phyloP scores from a whole-genome alignment of 2,329 filamentous ascomycete species.

The Curvularia lunata region DNA sequence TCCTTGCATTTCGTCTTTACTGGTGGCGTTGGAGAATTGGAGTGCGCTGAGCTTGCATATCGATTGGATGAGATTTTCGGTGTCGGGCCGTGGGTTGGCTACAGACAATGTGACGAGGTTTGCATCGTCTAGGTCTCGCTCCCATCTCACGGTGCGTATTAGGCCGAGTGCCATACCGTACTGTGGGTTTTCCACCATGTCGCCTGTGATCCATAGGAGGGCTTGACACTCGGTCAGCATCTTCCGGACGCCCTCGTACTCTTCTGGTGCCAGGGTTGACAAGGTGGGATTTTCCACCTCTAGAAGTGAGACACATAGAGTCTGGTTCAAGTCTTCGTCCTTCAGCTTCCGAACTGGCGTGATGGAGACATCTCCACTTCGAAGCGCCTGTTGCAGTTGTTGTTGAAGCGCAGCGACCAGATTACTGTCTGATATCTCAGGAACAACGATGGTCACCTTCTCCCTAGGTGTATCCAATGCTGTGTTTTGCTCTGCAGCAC shows the following conservation, averaged over 20 bases:
- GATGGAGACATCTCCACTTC: background rate
- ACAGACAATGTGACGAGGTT: background rate
- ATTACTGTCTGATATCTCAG: background rate
- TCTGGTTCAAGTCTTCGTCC: background rate
- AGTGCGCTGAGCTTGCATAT: background rate
- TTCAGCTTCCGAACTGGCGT: background rate
- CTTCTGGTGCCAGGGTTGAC: background rate
- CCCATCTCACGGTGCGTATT: slow-evolving; percentile 6
- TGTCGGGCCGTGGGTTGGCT: background rate
- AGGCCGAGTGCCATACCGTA: slow-evolving; percentile 2
- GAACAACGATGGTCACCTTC: background rate
- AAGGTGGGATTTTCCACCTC: background rate
- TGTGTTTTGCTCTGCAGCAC: background rate
- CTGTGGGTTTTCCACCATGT: background rate
- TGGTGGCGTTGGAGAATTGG: background rate
- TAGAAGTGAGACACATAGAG: slow-evolving; percentile 1
- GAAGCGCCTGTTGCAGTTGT: background rate
- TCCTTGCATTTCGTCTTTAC: slow-evolving; percentile 1
- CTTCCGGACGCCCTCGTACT: slow-evolving; percentile 4
- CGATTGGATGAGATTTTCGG: background rate
- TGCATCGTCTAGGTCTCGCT: slow-evolving; percentile 2
- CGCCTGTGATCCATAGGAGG: background rate
- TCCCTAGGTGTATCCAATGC: background rate
- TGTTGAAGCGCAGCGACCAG: background rate
- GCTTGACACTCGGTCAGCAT: slow-evolving; percentile 1